Evolutionary conservation across 345 rosid genomes (phyloP), one percentile per base, ranked within the genome.

Genomic region (Arabidopsis suecica): DNA sequence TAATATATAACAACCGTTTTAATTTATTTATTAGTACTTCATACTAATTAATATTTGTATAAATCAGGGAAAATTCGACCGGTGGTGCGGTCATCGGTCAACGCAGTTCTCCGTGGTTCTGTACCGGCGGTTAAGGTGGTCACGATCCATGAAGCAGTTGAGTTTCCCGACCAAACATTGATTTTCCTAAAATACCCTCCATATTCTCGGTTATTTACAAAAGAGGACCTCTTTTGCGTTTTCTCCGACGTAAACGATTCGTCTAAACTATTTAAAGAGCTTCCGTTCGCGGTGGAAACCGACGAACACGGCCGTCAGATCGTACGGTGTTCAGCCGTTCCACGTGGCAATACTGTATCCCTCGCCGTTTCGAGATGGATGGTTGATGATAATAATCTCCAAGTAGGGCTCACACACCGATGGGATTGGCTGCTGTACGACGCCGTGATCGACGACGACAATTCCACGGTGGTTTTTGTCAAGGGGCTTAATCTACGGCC

Each of bases 401-500:
- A 40, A 1, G 54, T 82, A 2, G 87, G 86, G 9, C 83, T 84
- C 38, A 53, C 72, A 0, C 80, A 84, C 41, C 55, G 44, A 78
- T 93, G 97, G 98, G 82, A 88, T 78, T 75, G 84, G 3, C 84
- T 93, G 0, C 92, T 76, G 4, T 93, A 90, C 72, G 93, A 90
- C 44, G 91, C 91, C 3, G 25, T 86, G 67, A 82, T 93, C 66
- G 96, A 93, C 84, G 65, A 82, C 1, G 95, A 93, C 61, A 86
- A 89, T 47, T 83, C 90, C 6, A 88, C 91, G 55, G 55, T 90
- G 36, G 78, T 85, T 41, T 93, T 93, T 51, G 87, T 86, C 61
- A 93, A 90, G 80, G 98, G 98, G 16, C 78, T 93, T 13, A 85
- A 85, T 84, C 86, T 93, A 79, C 86, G 91, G 81, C 84, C 88